Evolutionary conservation across 306 rosid genomes (phyloP), one percentile per base, ranked within the genome.

Genomic region (Castanospermum australe): DNA sequence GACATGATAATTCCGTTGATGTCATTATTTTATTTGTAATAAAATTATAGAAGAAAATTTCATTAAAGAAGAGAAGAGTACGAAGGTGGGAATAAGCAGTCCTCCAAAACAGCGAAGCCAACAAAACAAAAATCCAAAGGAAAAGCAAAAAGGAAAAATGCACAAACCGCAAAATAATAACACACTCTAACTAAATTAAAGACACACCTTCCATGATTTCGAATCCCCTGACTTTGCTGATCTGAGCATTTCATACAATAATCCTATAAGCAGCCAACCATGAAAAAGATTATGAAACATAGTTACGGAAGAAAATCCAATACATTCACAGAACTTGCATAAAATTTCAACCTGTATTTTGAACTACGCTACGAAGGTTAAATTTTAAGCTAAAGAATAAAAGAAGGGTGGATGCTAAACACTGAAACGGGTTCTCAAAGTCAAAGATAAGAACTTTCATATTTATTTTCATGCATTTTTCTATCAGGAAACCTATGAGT

Each of bases 191-290:
- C 42, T 32, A 55, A 20, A 24, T 73, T 42, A 33, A 56, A 71
- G 72, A 21, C 91, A 63, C 30, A 95, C 99, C 97, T 90, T 93
- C 99, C 99, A 95, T 11, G 99, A 74, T 75, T 87, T 95, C 28
- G 97, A 92, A 75, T 89, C 89, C 67, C 74, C 86, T n/a, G 92
- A 80, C 78, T 65, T 95, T 4, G 99, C 79, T 21, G 98, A 86
- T 84, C 97, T 87, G 71, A 95, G 96, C 99, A 95, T 95, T 88
- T 93, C 98, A 73, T 67, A 73, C 68, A 95, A 84, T 41, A 93
- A 76, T 13, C 97, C 99, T 91, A 68, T 36, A 41, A 81, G 60
- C 51, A 36, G 51, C 48, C 32, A 69, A 62, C 17, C 78, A 20
- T 51, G 56, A 65, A 69, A 79, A 80, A 5, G 25, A 42, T 67